phyloP scores from a whole-genome alignment of 2,329 filamentous ascomycete genomes.

The Penicillium sp. region DNA sequence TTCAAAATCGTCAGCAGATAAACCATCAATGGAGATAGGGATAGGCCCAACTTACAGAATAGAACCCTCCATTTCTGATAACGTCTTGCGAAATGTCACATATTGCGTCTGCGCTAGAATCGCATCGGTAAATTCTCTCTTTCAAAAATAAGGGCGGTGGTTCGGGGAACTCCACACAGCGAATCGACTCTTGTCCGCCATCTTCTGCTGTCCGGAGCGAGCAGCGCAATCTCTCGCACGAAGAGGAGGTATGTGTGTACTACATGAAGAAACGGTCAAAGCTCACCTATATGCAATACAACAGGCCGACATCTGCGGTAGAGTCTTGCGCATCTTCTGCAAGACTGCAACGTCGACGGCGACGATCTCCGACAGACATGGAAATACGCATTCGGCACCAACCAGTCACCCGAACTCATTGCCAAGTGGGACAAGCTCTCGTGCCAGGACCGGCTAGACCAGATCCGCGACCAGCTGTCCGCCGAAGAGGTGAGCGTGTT shows the following conservation, averaged over 20 bases:
- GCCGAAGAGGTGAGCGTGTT: not conserved
- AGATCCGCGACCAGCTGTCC: not conserved
- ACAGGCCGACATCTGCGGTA: not conserved
- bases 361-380: not conserved
- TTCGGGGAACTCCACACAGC: not conserved
- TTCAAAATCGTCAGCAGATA: not conserved
- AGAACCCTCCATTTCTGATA: not conserved
- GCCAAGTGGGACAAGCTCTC: conserved; percentile 15
- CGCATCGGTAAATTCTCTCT: not conserved
- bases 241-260: not conserved
- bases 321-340: not conserved
- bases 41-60: not conserved
- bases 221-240: not conserved
- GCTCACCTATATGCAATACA: not conserved
- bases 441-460: conserved; percentile 32
- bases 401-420: not conserved
- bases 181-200: not conserved
- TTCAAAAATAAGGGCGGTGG: not conserved
- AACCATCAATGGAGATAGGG: not conserved
- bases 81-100: not conserved
- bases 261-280: not conserved
- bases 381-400: not conserved
- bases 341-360: not conserved
- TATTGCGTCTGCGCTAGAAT: not conserved
- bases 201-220: not conserved